A percentile compares a stretch with the other conserved stretches of the same genome.
These are phyloP conservation scores for Microcos paniculata DNA, from an alignment of 345 rosid species.

Conservation along the genomic window DNA sequence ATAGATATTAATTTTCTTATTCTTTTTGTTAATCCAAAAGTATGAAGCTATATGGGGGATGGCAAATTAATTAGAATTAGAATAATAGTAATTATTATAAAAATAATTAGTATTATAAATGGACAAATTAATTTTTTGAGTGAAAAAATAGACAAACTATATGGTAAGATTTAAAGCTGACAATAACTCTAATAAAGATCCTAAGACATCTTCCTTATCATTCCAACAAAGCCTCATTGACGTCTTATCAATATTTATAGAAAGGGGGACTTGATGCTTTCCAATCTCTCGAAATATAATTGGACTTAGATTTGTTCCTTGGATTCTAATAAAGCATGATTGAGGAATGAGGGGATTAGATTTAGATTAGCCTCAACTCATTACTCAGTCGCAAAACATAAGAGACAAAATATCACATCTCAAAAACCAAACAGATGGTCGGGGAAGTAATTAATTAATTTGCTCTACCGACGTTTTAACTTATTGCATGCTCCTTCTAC, in stretches of 20 bases:
- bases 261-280: constrained; percentile 4
- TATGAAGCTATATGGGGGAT: too few species aligned
- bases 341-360: constrained; percentile 19
- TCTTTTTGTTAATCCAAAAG: too few species aligned
- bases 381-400: neutral
- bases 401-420: constrained; percentile 44
- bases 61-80: too few species aligned
- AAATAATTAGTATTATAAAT: too few species aligned
- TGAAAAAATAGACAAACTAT: too few species aligned
- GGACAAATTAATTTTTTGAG: too few species aligned
- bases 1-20: too few species aligned
- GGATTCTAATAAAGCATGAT: constrained; percentile 38
- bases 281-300: neutral
- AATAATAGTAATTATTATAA: too few species aligned
- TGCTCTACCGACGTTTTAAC: constrained; percentile 3
- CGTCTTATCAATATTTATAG: constrained; percentile 11
- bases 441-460: neutral
- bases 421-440: neutral
- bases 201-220: too few species aligned
- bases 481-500: neutral
- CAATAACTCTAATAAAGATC: too few species aligned
- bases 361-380: too few species aligned
- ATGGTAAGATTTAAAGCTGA: too few species aligned
- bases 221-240: neutral
- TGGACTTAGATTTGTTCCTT: constrained; percentile 17